Base-by-base conservation (phyloP, 768 basidiomycete species). In the Suillus brevipes region DNA sequence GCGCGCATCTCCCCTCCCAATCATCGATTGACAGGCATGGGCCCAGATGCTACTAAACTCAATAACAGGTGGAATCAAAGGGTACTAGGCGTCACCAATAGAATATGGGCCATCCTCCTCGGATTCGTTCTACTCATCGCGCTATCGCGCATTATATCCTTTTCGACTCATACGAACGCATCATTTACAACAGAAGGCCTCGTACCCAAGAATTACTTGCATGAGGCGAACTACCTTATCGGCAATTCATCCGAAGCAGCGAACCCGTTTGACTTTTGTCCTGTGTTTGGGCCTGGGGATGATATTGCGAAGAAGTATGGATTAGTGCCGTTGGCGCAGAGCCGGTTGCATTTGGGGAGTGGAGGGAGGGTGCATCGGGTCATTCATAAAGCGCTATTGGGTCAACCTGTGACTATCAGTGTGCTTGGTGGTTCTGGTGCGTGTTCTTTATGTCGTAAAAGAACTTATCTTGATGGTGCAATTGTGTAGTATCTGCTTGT, bases 211-310 rank as follows among this genome's bases (percentile, higher is more conserved):
- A 94, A 96, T 75, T 97, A 97, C 75, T 81, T 97, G 64, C 95
- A 96, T 74, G 78, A 81, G 52, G 69, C 79, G 43, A 73, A 78
- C 45, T 63, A 67, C 65, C 65, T 65, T 23, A 16, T 62, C 37
- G 9, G 49, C 56, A 77, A 76, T 69, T 71, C 14, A 76, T 84
- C 59, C 78, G 85, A 60, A 70, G 52, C 65, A 12, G 53, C 34
- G 18, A 89, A 86, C 63, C 96, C 97, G 0, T 99, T 99, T 76
- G 80, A 83, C 1, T 99, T 99, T 76, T 99, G 97, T 75, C 97
- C 97, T 0, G 83, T 88, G 1, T 92, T 91, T 73, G 93, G 94
- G 2, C 89, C 90, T 3, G 87, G 87, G 2, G 97, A 99, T 75
- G 83, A 84, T 42, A 82, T 98, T 53, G 92, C 89, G 2, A 77